These are phyloP conservation scores for Fraxinus albicans DNA, from an alignment of 305 asterid species.

Conservation along the genomic window DNA sequence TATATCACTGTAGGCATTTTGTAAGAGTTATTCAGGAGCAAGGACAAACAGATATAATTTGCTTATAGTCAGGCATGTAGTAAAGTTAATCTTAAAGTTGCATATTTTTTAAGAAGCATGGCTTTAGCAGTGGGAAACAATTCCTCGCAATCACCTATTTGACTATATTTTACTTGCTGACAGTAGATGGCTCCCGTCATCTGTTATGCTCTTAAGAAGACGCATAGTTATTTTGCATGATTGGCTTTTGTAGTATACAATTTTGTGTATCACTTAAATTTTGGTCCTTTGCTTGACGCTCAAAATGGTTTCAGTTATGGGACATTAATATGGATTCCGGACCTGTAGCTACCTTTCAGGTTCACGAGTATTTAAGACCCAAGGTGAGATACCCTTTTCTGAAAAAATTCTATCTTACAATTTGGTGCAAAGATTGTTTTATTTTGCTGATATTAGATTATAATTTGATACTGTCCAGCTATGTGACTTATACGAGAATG, in stretches of 20 bases:
- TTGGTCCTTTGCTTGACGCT: constrained; percentile 16
- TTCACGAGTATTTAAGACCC: constrained; percentile 93
- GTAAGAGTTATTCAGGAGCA: background rate
- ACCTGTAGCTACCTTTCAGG: constrained; percentile 95
- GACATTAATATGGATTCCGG: constrained; percentile 98
- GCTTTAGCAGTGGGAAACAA: constrained; percentile 4
- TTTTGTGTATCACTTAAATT: background rate
- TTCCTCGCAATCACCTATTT: background rate
- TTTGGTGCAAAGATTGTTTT: background rate
- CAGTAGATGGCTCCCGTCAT: background rate
- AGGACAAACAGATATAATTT: background rate
- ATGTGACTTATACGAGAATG: constrained; percentile 92
- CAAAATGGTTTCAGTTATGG: constrained; percentile 68
- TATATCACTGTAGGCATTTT: constrained; percentile 16
- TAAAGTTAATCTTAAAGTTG: constrained; percentile 7
- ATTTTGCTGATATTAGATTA: constrained; percentile 32
- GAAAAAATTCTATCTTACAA: background rate
- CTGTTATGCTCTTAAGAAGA: constrained; percentile 17
- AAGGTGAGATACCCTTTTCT: constrained; percentile 53
- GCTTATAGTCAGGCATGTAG: constrained; percentile 8
- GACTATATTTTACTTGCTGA: constrained; percentile 9
- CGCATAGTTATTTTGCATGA: constrained; percentile 13
- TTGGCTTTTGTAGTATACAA: constrained; percentile 3
- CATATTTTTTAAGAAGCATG: background rate
- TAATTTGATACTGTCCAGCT: constrained; percentile 51